Evolutionary conservation across 1,139 yeast species (phyloP), one percentile per base, ranked within the genome.

Genomic region (Spathaspora sp.): DNA sequence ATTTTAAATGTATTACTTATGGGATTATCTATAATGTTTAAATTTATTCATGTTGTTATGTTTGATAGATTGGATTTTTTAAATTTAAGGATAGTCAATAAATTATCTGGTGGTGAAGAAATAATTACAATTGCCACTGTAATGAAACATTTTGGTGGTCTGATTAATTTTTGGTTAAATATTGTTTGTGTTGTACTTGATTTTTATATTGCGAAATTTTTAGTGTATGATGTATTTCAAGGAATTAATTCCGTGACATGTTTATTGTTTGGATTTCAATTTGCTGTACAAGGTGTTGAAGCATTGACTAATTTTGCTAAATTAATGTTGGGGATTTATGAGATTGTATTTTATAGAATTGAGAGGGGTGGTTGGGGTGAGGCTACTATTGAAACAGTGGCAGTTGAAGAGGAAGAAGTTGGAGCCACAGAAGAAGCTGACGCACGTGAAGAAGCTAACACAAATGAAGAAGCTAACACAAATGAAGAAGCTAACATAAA

Each of bases 11-110:
- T 58, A 61, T 73, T 63, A 45, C 68, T 81, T 44, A 51, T 74
- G 18, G 67, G 77, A 23, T 56, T 71, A 7, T 65, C 84, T 16
- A 60, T 86, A 47, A 78, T 81, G 48, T 66, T 81, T 58, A 84
- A 85, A 57, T 80, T 86, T 3, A 83, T 86, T 66, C 96, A 89
- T 58, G 83, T 95, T 79, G 76, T 91, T 2, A 65, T 86, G 41
- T 65, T 68, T 39, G 93, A 86, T 57, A 64, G 95, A 42, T 64
- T 84, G 45, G 91, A 86, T 41, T 70, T 69, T 51, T 55, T 80
- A 5, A 76, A 61, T 67, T 60, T 80, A 61, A 60, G 60, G 44
- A 61, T 67, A 55, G 50, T 52, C 5, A 61, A 59, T 41, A 73
- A 44, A 59, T 66, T 53, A 62, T 63, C 55, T 29, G 56, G 48